Evolutionary conservation across 2,329 filamentous ascomycete genomes (phyloP), one percentile per base, ranked within the genome.

Genomic region (Monilinia vaccinii-corymbosi): DNA sequence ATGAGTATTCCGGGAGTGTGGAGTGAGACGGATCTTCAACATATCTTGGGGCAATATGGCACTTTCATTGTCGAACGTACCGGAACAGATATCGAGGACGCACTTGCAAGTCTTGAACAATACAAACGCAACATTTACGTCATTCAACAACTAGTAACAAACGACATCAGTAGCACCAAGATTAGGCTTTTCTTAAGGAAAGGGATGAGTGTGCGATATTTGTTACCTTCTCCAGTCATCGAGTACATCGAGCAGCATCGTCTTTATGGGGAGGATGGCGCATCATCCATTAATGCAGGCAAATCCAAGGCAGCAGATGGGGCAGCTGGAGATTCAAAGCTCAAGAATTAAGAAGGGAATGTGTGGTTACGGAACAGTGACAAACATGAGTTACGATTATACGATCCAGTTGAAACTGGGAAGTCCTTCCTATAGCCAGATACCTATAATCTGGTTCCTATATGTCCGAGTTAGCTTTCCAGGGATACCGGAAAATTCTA

Each of bases 51-150:
- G 51, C 82, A 87, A 71, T 96, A 88, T 70, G 90, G 90, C 47
- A 85, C 88, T 34, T 91, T 95, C 72, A 88, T 93, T 62, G 81
- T 95, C n/a, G 89, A 97, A 78, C 84, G 93, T 62, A 86, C 85
- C 45, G 92, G 91, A 47, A 96, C 91, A 25, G 90, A 96, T 69
- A 88, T 95, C 53, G 89, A 96, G 64, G 89, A 95, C 70, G 91
- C 92, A 2, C 79, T 96, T 49, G 85, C 87, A n/a, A 87, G 84
- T 48, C 78, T 96, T 50, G 86, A 91, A 71, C 82, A 85, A 62
- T 97, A 88, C 83, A 86, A 90, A 69, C 84, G 91, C 68, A 94
- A 96, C 67, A 85, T 73, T 45, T 67, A 64, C 44, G 64, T 96
- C 58, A 93, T 96, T 64, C 88, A 89, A 60, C 90, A 96, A 73